A percentile compares a stretch with the other conserved stretches of the same genome.
These are phyloP conservation scores for Dentipellis fragilis DNA, from an alignment of 768 basidiomycete species.

Conservation along the genomic window DNA sequence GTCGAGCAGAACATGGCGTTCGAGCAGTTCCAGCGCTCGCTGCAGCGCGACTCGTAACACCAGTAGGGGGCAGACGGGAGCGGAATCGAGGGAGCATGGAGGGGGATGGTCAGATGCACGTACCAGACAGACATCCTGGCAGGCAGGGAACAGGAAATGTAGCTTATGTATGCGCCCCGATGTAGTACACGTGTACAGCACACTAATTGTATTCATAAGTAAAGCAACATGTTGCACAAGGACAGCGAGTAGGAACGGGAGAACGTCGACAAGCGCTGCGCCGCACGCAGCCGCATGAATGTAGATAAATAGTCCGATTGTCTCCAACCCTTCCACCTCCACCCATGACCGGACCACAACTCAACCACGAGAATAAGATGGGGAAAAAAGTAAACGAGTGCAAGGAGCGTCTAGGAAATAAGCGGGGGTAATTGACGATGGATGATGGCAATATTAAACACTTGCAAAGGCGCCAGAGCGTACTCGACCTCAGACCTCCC, in stretches of 20 bases:
- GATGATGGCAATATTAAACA: not conserved
- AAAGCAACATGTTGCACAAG: slow-evolving; percentile 5
- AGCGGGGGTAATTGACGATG: not conserved
- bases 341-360: too few relatives aligned
- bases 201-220: slow-evolving; percentile 6
- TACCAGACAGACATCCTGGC: too few relatives aligned
- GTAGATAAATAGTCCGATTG: slow-evolving; percentile 4
- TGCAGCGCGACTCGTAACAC: not conserved
- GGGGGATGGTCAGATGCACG: too few relatives aligned
- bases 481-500: slow-evolving; percentile 4
- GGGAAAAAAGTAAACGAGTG: not conserved
- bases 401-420: slow-evolving; percentile 1
- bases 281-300: not conserved
- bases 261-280: not conserved
- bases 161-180: not conserved
- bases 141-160: too few relatives aligned
- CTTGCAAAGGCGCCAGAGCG: not conserved
- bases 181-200: not conserved
- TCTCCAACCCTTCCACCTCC: too few relatives aligned
- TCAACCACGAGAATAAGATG: not conserved
- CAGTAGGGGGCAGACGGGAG: too few relatives aligned
- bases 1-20: slow-evolving; percentile 83
- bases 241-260: not conserved
- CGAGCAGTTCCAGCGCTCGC: slow-evolving; percentile 36
- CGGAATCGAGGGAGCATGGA: too few relatives aligned